Evolutionary conservation across 108 stramenopile genomes (phyloP), one percentile per base, ranked within the genome.

Genomic region (Pseudonitzschia multiseries): DNA sequence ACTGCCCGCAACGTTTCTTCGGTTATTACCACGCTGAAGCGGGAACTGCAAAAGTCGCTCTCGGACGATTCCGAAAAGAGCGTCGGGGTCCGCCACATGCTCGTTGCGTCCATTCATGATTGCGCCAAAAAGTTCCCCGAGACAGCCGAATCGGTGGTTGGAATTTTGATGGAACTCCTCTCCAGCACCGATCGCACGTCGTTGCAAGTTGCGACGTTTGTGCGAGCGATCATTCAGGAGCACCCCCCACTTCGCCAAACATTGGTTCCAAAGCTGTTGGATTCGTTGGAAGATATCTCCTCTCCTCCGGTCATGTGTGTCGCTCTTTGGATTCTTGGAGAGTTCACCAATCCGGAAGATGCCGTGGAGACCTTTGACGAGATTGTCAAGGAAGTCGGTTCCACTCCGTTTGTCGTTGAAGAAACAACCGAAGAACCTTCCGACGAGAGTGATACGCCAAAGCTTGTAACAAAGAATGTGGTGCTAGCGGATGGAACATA

Each of bases 401-500:
- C 90, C 56, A 87, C 96, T 9, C 91, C 89, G 8, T 96, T 88
- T 70, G 66, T 93, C 22, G 62, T 84, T 20, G 85, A 73, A 36
- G 89, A 86, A 65, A 87, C 88, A 65, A 81, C 73, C 68, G 88
- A 90, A 48, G 85, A 87, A 26, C 85, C 76, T n/a, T 84, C 83
- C 4, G 75, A 46, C 18, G 83, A 77, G 24, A 75, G 72, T 57
- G 93, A 83, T n/a, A 87, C 81, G 48, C 89, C 89, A 6, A 89
- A 88, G 72, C 76, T 90, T 68, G 83, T 93, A 41, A 96, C 96
- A 31, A 97, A 97, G 79, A 97, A 97, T 70, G 96, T 97, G n/a
- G 95, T 99, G 0, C 84, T 99, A 18, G 75, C 97, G 8, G 99
- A 99, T 81, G 99, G 99, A 50, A 99, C 98, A 17, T 99, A 99